A percentile compares a stretch with the other conserved stretches of the same genome.
Conservation (phyloP, 2,329 filamentous ascomycete species). For the Aspergillus sp. region DNA sequence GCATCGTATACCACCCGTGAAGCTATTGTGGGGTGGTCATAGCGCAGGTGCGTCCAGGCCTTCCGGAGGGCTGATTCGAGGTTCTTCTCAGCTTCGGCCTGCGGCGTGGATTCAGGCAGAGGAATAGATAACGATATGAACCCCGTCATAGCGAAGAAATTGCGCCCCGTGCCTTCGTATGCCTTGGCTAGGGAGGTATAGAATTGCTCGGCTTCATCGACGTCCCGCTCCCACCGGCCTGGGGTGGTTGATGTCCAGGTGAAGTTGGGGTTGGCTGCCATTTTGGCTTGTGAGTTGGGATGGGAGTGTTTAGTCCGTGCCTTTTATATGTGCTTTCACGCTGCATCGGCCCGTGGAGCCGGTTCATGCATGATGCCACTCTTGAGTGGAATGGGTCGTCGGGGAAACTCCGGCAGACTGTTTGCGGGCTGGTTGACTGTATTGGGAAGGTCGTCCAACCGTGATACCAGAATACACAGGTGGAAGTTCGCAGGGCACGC, state of each 20-base stretch:
- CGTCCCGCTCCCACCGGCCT: slow-evolving; percentile 23
- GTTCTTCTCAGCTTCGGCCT: background rate
- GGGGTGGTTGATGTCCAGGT: slow-evolving; percentile 5
- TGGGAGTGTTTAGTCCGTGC: no score
- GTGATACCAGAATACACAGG: no score
- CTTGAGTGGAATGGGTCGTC: no score
- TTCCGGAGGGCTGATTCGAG: slow-evolving; percentile 14
- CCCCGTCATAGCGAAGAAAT: slow-evolving; percentile 46
- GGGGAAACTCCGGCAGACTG: no score
- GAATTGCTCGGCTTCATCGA: slow-evolving; percentile 45
- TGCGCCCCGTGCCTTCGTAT: slow-evolving; percentile 39
- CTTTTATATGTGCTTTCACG: no score
- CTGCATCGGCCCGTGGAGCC: no score
- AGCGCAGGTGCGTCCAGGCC: slow-evolving; percentile 24
- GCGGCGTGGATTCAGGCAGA: rapidly evolving
- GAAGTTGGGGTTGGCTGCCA: background rate
- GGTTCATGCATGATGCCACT: no score
- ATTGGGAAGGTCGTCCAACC: no score
- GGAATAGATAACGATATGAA: slow-evolving; percentile 29
- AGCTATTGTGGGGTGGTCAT: slow-evolving; percentile 27
- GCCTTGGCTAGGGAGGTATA: slow-evolving; percentile 39
- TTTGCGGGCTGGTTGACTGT: no score
- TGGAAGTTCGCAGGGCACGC: no score
- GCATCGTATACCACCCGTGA: slow-evolving; percentile 19
- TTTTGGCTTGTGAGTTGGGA: no score